Evolutionary conservation across 306 rosid species (phyloP).

Genomic region (Vigna radiata): DNA sequence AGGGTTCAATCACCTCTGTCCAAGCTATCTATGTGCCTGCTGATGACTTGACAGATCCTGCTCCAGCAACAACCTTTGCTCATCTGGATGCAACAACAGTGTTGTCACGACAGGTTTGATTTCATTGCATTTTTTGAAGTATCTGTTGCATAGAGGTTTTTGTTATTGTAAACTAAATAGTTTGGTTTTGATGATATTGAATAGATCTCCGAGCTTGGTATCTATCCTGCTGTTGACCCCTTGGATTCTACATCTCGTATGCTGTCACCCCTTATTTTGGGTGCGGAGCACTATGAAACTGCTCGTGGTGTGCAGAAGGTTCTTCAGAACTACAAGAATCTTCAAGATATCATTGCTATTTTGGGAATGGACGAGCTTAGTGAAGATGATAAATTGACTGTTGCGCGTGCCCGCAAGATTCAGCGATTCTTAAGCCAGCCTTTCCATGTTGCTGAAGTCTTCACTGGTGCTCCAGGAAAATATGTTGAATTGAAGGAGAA

Average conservation of each 20-base stretch:
- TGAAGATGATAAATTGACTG: conserved; percentile 97
- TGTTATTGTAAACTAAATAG: background rate
- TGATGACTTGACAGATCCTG: conserved; percentile 99
- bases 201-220: conserved; percentile 97
- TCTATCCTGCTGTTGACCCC: conserved; percentile 98
- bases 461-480: conserved; percentile 99
- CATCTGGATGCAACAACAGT: conserved; percentile 99
- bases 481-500: conserved; percentile 95
- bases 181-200: conserved; percentile 28
- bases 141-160: background rate
- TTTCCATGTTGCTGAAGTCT: conserved; percentile 99
- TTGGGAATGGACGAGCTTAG: conserved; percentile 99
- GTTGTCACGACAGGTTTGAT: conserved; percentile 85
- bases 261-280: conserved; percentile 99
- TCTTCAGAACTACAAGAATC: conserved; percentile 96
- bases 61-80: conserved; percentile 99
- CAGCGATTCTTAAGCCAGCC: conserved; percentile 90
- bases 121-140: conserved; percentile 7
- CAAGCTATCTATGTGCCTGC: conserved; percentile 99
- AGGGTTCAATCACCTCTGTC: conserved; percentile 98
- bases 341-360: conserved; percentile 99
- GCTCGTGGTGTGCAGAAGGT: conserved; percentile 99
- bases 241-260: conserved; percentile 97
- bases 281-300: conserved; percentile 86
- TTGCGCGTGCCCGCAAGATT: conserved; percentile 98